phyloP scores from a whole-genome alignment of 164 flowering plant species.

The Cinnamomum chago region DNA sequence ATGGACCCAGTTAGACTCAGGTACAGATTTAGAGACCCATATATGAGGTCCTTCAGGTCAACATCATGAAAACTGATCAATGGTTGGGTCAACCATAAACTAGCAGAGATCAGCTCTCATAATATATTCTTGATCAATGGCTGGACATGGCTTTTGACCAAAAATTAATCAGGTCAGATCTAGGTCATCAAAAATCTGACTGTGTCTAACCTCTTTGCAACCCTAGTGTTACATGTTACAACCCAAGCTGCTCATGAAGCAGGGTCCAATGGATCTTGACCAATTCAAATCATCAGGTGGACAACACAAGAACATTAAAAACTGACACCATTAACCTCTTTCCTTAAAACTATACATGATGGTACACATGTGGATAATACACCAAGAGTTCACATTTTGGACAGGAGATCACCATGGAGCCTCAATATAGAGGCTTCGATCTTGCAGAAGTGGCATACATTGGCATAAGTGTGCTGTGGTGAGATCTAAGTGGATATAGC shows the following conservation, averaged over 20 bases:
- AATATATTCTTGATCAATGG: background rate
- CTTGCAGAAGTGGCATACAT: too few species aligned
- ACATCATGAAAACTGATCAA: background rate
- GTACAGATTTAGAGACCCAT: background rate
- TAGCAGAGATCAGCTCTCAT: background rate
- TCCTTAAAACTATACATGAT: too few species aligned
- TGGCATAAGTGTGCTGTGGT: too few species aligned
- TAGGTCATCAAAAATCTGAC: background rate
- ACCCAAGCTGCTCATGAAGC: background rate
- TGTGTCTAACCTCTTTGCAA: background rate
- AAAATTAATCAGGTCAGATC: background rate
- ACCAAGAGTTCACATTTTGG: too few species aligned
- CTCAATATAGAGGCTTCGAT: too few species aligned
- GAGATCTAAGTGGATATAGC: too few species aligned
- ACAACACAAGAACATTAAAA: constrained; percentile 18
- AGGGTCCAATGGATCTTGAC: background rate
- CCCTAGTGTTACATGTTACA: background rate
- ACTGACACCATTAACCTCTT: too few species aligned
- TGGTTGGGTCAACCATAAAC: background rate
- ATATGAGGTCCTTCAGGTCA: background rate
- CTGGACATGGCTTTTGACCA: background rate
- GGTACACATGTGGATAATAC: background rate
- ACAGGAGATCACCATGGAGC: background rate
- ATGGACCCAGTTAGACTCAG: background rate
- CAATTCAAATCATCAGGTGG: too few species aligned